A percentile compares a stretch with the other conserved stretches of the same genome.
These are phyloP conservation scores for Annulohypoxylon moriforme DNA, from an alignment of 495 filamentous ascomycete genomes.

Conservation along the genomic window DNA sequence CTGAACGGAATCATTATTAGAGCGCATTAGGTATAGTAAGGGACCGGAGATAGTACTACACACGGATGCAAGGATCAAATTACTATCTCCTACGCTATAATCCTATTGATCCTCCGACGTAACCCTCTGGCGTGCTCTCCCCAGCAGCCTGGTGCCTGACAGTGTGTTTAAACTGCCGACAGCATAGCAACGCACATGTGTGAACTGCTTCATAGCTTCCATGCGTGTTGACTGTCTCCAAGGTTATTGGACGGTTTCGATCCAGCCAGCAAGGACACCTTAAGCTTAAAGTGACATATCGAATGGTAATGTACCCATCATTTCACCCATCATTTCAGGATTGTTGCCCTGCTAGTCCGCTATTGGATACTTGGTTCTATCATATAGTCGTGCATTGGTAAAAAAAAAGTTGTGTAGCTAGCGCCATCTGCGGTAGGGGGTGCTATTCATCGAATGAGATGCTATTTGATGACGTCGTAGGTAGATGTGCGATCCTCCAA, in stretches of 20 bases:
- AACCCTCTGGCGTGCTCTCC: slow-evolving; percentile 33
- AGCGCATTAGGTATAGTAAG: slow-evolving; percentile 6
- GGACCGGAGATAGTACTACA: slow-evolving; percentile 8
- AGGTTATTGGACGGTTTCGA: slow-evolving; percentile 9
- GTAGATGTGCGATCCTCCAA: slow-evolving; percentile 16
- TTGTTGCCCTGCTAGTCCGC: not conserved
- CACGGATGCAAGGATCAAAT: slow-evolving; percentile 38
- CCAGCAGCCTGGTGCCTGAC: slow-evolving; percentile 27
- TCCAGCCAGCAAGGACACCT: not conserved
- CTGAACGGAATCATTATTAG: slow-evolving; percentile 14
- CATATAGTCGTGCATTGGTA: slow-evolving; percentile 4
- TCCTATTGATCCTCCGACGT: slow-evolving; percentile 42
- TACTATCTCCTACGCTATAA: slow-evolving; percentile 30
- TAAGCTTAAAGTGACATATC: slow-evolving; percentile 8
- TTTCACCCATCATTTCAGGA: slow-evolving; percentile 6
- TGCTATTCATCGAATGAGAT: slow-evolving; percentile 11
- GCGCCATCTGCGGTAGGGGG: slow-evolving; percentile 35
- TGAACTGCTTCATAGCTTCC: slow-evolving; percentile 7
- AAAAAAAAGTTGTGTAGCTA: not conserved
- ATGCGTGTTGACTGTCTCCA: not conserved
- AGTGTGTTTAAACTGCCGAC: slow-evolving; percentile 28
- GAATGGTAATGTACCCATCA: not conserved
- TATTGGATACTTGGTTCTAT: slow-evolving; percentile 5
- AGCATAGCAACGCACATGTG: slow-evolving; percentile 11
- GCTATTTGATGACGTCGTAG: slow-evolving; percentile 33